Conservation (phyloP, 495 filamentous ascomycete species). For the Evernia prunastri region DNA sequence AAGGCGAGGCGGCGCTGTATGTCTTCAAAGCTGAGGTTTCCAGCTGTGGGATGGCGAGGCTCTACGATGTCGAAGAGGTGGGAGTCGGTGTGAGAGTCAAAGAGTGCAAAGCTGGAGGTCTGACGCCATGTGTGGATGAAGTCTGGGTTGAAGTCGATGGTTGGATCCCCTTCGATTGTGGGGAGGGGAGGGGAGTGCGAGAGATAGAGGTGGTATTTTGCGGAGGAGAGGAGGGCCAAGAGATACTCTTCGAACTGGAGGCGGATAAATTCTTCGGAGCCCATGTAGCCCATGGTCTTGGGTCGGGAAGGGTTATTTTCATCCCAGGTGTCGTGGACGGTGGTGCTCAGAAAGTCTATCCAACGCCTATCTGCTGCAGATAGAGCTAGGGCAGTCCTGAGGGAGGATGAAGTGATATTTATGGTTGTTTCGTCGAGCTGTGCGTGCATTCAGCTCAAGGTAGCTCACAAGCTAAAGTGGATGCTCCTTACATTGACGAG, state of each 20-base stretch:
- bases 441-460: conserved; percentile 12
- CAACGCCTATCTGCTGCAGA: conserved; percentile 86
- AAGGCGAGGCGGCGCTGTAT: conserved; percentile 84
- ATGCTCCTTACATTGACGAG: conserved; percentile 66
- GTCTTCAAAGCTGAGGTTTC: conserved; percentile 91
- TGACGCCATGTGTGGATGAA: conserved; percentile 73
- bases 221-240: conserved; percentile 75
- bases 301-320: conserved; percentile 79
- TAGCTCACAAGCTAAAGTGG: background rate
- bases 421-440: conserved; percentile 83
- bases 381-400: conserved; percentile 70
- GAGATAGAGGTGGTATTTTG: conserved; percentile 84
- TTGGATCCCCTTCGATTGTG: conserved; percentile 73
- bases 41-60: conserved; percentile 86
- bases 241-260: conserved; percentile 98
- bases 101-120: conserved; percentile 86
- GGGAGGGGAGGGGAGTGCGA: conserved; percentile 25
- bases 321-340: conserved; percentile 95
- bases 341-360: conserved; percentile 92
- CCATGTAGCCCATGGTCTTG: conserved; percentile 90
- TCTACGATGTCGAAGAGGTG: conserved; percentile 92
- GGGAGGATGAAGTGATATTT: conserved; percentile 70
- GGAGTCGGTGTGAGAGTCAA: conserved; percentile 68
- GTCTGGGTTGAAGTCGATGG: conserved; percentile 69
- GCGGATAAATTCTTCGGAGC: conserved; percentile 95